Percentiles rank a stretch among this genome's conserved stretches.
Evolutionary conservation across 176 grass and related monocot species (phyloP).

Genomic region (Alopecurus myosuroides): DNA sequence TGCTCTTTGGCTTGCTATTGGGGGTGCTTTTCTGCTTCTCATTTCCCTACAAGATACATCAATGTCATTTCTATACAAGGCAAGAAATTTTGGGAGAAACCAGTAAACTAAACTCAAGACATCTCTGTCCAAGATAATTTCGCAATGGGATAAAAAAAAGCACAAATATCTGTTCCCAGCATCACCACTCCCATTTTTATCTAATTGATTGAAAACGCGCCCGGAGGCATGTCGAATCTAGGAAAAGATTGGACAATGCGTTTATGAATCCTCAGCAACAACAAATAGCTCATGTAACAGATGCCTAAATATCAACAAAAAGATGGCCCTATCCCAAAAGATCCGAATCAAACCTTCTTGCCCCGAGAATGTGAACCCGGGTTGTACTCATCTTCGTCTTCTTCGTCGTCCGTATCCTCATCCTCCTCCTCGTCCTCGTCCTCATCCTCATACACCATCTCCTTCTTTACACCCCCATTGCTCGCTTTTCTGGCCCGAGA

Average conservation of each 20-base stretch:
- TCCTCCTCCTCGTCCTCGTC: background rate
- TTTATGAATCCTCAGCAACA: background rate
- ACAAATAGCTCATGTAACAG: background rate
- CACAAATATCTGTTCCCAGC: background rate
- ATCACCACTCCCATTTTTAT: background rate
- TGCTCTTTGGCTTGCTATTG: slow-evolving; percentile 26
- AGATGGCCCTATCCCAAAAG: background rate
- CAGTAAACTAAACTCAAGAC: background rate
- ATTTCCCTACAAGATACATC: slow-evolving; percentile 15
- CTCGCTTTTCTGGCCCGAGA: slow-evolving; percentile 31
- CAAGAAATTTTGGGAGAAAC: background rate
- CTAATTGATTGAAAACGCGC: background rate
- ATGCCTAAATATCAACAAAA: background rate
- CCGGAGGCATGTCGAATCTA: background rate
- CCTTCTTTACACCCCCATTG: slow-evolving; percentile 23
- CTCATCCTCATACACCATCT: background rate
- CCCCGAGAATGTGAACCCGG: slow-evolving; percentile 17
- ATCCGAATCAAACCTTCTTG: slow-evolving; percentile 34
- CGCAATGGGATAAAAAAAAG: background rate
- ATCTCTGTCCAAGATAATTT: background rate
- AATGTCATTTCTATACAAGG: background rate
- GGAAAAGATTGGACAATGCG: background rate
- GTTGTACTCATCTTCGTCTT: background rate
- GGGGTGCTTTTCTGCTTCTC: slow-evolving; percentile 24
- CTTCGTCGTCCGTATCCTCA: background rate